These are phyloP conservation scores for Diaporthe australafricana DNA, from an alignment of 2,329 filamentous ascomycete genomes.

Conservation along the genomic window DNA sequence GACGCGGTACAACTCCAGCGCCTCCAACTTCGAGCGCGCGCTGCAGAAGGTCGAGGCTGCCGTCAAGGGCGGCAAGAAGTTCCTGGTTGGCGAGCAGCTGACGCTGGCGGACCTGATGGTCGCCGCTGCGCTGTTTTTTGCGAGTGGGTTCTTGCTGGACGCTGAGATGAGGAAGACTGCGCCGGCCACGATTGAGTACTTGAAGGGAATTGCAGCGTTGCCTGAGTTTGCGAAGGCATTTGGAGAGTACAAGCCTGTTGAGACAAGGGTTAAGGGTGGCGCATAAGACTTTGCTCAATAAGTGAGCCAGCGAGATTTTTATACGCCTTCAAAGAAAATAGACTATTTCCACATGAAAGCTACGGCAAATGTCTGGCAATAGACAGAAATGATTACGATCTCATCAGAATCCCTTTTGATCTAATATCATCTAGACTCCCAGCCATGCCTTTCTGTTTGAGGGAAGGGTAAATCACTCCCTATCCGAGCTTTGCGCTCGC, in stretches of 20 bases:
- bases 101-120: slow-evolving; percentile 54
- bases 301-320: neutral
- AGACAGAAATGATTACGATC: too few relatives aligned
- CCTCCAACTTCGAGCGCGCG: slow-evolving; percentile 43
- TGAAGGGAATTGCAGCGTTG: slow-evolving; percentile 45
- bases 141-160: slow-evolving; percentile 46
- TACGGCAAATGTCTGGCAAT: too few relatives aligned
- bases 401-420: too few relatives aligned
- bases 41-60: slow-evolving; percentile 46
- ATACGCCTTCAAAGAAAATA: neutral
- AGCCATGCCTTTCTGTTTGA: too few relatives aligned
- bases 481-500: too few relatives aligned
- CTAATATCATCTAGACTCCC: too few relatives aligned
- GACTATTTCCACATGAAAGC: neutral
- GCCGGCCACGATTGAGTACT: slow-evolving; percentile 48
- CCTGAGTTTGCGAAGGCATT: slow-evolving; percentile 49
- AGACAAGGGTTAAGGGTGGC: slow-evolving; percentile 41
- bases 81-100: slow-evolving; percentile 50
- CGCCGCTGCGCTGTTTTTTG: slow-evolving; percentile 42
- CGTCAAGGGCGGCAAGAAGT: slow-evolving; percentile 49
- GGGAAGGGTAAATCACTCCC: too few relatives aligned
- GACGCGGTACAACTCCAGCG: slow-evolving; percentile 39
- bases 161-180: slow-evolving; percentile 49
- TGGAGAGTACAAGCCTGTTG: slow-evolving; percentile 47
- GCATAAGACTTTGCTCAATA: neutral